Percentiles rank a stretch among this genome's conserved stretches.
phyloP scores from a whole-genome alignment of 2,329 filamentous ascomycete species.

The Colletotrichum caudatum region DNA sequence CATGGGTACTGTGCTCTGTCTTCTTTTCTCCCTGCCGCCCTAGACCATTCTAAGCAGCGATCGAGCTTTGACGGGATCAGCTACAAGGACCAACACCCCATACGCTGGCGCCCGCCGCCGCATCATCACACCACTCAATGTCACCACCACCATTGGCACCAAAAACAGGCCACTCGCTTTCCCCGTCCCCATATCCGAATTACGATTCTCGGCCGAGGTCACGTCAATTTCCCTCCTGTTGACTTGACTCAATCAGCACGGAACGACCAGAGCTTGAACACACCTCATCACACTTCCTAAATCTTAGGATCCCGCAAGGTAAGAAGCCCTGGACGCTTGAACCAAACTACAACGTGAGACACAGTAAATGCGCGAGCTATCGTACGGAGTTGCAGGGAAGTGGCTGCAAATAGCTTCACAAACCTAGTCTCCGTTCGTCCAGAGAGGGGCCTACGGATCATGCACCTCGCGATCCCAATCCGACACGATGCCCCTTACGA shows the following conservation, averaged over 20 bases:
- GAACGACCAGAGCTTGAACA: neutral
- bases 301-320: neutral
- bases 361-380: constrained; percentile 19
- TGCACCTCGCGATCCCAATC: constrained; percentile 30
- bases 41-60: constrained; percentile 18
- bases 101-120: constrained; percentile 19
- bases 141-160: constrained; percentile 4
- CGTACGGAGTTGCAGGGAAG: constrained; percentile 28
- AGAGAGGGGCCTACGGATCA: constrained; percentile 41
- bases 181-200: constrained; percentile 6
- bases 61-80: constrained; percentile 27
- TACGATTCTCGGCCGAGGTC: constrained; percentile 1
- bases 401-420: constrained; percentile 40
- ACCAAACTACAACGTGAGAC: constrained; percentile 6
- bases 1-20: too few relatives aligned
- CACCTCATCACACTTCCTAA: neutral
- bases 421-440: constrained; percentile 36
- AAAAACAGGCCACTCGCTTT: constrained; percentile 14
- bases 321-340: neutral
- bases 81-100: constrained; percentile 14
- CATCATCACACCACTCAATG: constrained; percentile 5
- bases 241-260: neutral
- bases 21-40: neutral
- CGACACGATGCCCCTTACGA: constrained; percentile 3
- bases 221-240: neutral